Conservation (phyloP, 192 early-diverging fungal genomes). For the Coemansia erecta region DNA sequence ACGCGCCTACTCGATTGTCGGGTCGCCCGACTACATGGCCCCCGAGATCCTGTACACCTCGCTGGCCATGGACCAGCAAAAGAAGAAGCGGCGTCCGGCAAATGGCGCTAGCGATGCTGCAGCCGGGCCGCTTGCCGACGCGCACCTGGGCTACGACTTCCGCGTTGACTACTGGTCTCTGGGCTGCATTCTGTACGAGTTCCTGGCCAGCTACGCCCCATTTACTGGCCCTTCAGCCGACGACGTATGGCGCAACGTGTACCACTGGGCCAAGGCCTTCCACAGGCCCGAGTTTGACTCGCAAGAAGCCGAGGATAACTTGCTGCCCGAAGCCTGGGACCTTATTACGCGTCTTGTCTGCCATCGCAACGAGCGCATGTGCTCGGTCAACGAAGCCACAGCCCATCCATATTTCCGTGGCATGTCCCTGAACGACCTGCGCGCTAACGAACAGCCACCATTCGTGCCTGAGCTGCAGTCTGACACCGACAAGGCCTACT, state of each 20-base stretch:
- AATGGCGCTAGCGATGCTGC: conserved; percentile 7
- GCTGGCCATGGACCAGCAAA: conserved; percentile 46
- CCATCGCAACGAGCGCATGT: conserved; percentile 53
- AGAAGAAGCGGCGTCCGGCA: conserved; percentile 24
- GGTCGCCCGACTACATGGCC: conserved; percentile 93
- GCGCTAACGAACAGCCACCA: conserved; percentile 63
- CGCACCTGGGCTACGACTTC: conserved; percentile 66
- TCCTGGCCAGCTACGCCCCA: conserved; percentile 70
- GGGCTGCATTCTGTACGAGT: conserved; percentile 78
- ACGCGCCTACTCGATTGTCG: conserved; percentile 79
- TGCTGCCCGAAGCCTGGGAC: conserved; percentile 75
- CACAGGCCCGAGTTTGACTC: conserved; percentile 77
- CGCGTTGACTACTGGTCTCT: conserved; percentile 75
- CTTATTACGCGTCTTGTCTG: conserved; percentile 64
- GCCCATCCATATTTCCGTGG: conserved; percentile 61
- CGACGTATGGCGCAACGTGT: conserved; percentile 83
- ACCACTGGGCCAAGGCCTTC: conserved; percentile 75
- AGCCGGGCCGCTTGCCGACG: conserved; percentile 60
- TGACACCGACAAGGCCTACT: conserved; percentile 81
- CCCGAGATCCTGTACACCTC: conserved; percentile 74
- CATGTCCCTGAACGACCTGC: conserved; percentile 58
- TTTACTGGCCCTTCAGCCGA: conserved; percentile 66
- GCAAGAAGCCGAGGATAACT: conserved; percentile 72
- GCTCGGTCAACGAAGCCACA: conserved; percentile 57
- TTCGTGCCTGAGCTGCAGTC: conserved; percentile 73